Base-by-base conservation (phyloP, 345 rosid genomes). In the Carallia pectinifolia region DNA sequence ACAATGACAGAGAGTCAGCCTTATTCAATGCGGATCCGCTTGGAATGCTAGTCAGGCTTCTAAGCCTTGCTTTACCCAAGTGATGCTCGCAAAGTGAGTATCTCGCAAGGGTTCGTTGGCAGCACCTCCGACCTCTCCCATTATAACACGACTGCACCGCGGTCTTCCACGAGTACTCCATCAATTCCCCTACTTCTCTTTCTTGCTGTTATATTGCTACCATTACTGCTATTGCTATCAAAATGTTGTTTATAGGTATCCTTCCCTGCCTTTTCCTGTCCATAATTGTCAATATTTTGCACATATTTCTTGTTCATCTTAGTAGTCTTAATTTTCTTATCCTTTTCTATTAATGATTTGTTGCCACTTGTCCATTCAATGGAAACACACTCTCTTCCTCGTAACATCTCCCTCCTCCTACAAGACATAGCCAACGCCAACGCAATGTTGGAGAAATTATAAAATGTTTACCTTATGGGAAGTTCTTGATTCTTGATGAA, bases 41-140 rank as follows among this genome's bases (percentile, higher is more conserved):
- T n/a, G 85, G 76, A 62, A 82, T 88, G 39, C 76, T 83, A 2
- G 64, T 81, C 82, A 85, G 84, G 78, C 93, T 92, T 78, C 97
- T 76, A 0, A 95, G 83, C 65, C 99, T 85, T 58, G 97, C 99
- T 80, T 95, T 95, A 2, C 99, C 99, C 62, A 92, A 77, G 74
- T 95, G 99, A 79, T 95, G 99, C 85, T 95, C 99, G 62, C 99
- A 95, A 31, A 95, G 91, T 0, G 97, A 92, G 75, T 95, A 95
- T 4, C 97, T 97, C 34, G 86, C 90, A 38, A 95, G 91, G 5
- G 99, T 95, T 78, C 84, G 97, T 47, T 92, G 97, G 65, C 92
- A 85, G 58, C 99, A 95, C 71, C 99, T 84, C 99, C 99, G 92
- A 60, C 99, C 99, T 76, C 97, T 81, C 38, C 99, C 99, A 37